phyloP scores from a whole-genome alignment of 2,329 filamentous ascomycete genomes.

The Endothia cerciana region DNA sequence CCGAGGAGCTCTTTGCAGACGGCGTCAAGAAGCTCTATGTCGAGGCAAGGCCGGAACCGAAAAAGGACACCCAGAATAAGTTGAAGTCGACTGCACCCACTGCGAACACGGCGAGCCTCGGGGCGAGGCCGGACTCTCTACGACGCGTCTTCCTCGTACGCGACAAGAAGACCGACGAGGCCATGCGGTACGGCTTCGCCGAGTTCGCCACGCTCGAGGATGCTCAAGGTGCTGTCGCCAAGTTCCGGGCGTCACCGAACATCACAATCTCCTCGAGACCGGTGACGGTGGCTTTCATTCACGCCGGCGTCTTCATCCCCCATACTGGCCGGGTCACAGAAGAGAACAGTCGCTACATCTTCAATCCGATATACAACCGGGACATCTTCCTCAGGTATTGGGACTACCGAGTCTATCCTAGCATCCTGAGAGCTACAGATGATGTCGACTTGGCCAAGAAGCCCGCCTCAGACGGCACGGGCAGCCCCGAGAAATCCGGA shows the following conservation, averaged over 20 bases:
- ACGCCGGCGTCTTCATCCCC: slow-evolving; percentile 83
- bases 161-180: slow-evolving; percentile 71
- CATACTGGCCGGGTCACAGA: slow-evolving; percentile 62
- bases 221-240: slow-evolving; percentile 72
- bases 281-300: slow-evolving; percentile 74
- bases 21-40: slow-evolving; percentile 75
- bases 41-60: slow-evolving; percentile 48
- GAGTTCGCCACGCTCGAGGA: slow-evolving; percentile 80
- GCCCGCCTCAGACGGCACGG: slow-evolving; percentile 18
- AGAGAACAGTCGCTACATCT: slow-evolving; percentile 66
- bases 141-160: slow-evolving; percentile 77
- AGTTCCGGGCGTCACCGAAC: slow-evolving; percentile 71
- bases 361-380: slow-evolving; percentile 71
- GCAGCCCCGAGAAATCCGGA: slow-evolving; percentile 18
- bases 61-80: slow-evolving; percentile 51
- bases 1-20: slow-evolving; percentile 72
- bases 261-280: slow-evolving; percentile 79
- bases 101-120: slow-evolving; percentile 61
- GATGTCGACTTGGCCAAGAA: slow-evolving; percentile 45
- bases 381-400: slow-evolving; percentile 73
- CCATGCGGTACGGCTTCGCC: slow-evolving; percentile 81
- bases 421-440: slow-evolving; percentile 62
- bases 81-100: slow-evolving; percentile 63
- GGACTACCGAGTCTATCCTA: slow-evolving; percentile 74
- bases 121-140: slow-evolving; percentile 74